Conservation (phyloP, 192 early-diverging fungal genomes). For the Backusella morwellensis region DNA sequence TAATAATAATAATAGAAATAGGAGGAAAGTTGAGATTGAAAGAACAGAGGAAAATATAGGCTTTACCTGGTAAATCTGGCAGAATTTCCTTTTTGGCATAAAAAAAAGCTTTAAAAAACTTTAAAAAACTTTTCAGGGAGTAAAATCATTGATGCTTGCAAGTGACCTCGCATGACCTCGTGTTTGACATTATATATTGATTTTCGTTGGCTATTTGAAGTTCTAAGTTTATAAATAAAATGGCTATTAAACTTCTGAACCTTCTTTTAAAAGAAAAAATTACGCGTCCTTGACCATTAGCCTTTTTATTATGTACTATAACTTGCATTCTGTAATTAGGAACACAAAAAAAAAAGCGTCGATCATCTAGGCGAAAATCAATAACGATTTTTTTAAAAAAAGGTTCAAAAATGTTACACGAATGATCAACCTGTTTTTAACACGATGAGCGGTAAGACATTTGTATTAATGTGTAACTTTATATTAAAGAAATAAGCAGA, state of each 20-base stretch:
- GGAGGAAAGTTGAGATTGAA: not conserved
- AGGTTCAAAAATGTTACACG: not conserved
- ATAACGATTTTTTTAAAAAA: not conserved
- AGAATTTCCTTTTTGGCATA: not conserved
- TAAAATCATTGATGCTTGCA: not conserved
- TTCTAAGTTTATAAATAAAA: not conserved
- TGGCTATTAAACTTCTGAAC: not conserved
- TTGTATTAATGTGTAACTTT: not conserved
- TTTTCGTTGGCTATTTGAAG: not conserved
- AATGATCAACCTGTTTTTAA: not conserved
- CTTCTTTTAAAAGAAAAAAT: not conserved
- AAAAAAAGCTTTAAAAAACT: no score
- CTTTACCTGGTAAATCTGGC: not conserved
- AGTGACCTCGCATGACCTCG: slow-evolving; percentile 5
- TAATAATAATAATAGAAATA: not conserved
- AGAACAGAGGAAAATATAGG: not conserved
- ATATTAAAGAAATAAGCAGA: not conserved
- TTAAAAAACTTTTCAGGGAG: not conserved
- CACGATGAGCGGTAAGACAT: not conserved
- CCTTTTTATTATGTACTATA: not conserved
- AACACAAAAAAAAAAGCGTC: not conserved
- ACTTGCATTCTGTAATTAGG: not conserved
- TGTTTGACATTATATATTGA: not conserved
- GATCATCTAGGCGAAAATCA: not conserved
- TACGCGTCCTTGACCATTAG: not conserved